Conservation (phyloP, 306 rosid species). For the Albizia julibrissin region DNA sequence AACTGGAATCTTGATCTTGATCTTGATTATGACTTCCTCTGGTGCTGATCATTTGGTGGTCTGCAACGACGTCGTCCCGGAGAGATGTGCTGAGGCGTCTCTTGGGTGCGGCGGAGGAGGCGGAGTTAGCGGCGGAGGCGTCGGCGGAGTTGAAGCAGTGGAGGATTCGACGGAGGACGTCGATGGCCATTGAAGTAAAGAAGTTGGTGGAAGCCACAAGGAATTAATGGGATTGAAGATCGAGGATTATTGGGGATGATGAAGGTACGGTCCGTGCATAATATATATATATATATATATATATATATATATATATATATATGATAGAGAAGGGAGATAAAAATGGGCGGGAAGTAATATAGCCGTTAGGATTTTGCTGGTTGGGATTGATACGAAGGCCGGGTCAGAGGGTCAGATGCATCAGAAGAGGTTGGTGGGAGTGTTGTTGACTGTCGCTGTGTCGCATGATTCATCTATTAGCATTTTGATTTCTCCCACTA, state of each 20-base stretch:
- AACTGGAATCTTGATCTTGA: conserved; percentile 43
- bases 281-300: too few relatives aligned
- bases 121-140: conserved; percentile 2
- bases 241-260: background rate
- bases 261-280: conserved; percentile 8
- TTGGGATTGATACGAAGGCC: background rate
- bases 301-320: background rate
- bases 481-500: too few relatives aligned
- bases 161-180: conserved; percentile 83
- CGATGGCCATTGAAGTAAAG: conserved; percentile 54
- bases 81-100: conserved; percentile 71
- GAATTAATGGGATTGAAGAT: background rate
- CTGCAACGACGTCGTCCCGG: conserved; percentile 37
- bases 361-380: conserved; percentile 33
- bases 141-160: conserved; percentile 62
- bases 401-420: background rate
- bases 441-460: background rate
- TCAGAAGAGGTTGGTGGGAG: background rate
- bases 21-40: conserved; percentile 46
- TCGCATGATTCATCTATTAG: background rate
- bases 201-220: background rate
- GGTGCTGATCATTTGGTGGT: conserved; percentile 27
- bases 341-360: conserved; percentile 38
- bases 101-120: conserved; percentile 44
- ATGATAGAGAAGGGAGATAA: background rate